Conservation (phyloP, 1,139 yeast genomes). For the Nakaseomyces uthaithaninus region DNA sequence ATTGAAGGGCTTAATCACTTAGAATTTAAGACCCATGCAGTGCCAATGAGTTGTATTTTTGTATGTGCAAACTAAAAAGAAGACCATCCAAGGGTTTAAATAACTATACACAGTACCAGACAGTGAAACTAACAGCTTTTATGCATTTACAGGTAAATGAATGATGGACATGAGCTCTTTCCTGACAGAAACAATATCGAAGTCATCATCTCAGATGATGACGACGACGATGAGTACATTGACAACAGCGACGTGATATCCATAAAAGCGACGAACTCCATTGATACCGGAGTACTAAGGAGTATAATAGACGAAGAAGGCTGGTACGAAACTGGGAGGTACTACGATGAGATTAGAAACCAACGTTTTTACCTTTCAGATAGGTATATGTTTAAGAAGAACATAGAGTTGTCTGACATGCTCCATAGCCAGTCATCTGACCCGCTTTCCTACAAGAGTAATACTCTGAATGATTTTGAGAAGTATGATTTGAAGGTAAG, state of each 20-base stretch:
- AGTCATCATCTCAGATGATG: constrained; percentile 3
- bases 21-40: no score
- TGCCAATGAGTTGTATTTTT: background rate
- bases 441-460: constrained; percentile 4
- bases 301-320: constrained; percentile 19
- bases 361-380: constrained; percentile 21
- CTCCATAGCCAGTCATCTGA: constrained; percentile 3
- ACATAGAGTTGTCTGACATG: constrained; percentile 9
- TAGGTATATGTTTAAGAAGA: constrained; percentile 13
- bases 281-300: constrained; percentile 15
- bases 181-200: constrained; percentile 4
- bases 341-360: constrained; percentile 16
- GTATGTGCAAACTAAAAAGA: background rate
- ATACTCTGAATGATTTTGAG: constrained; percentile 15
- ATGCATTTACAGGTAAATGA: background rate
- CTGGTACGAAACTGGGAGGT: constrained; percentile 16
- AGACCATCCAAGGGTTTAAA: no score
- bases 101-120: no score
- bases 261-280: constrained; percentile 8
- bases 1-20: no score
- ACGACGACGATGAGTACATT: constrained; percentile 3
- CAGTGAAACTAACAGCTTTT: background rate
- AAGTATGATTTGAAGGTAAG: constrained; percentile 20
- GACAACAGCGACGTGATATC: background rate
- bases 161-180: constrained; percentile 3